Evolutionary conservation across 345 rosid species (phyloP), one percentile per base, ranked within the genome.

Genomic region (Hypericum perforatum): DNA sequence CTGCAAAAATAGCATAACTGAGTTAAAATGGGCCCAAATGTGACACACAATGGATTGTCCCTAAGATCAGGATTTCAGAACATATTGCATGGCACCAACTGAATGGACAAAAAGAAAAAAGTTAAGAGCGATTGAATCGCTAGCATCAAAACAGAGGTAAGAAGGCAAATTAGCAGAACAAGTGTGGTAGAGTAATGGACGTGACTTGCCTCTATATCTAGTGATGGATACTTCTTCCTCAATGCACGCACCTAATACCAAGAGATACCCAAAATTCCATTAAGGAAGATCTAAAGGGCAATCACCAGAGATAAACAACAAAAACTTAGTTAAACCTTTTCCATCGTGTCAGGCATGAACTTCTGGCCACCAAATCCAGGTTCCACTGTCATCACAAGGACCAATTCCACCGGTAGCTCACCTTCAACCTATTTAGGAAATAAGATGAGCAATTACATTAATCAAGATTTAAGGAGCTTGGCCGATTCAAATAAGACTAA

Each of bases 361-460:
- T 85, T 85, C 61, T 86, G 94, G 44, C 95, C 97, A 7, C 95
- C 95, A 65, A 86, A 86, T 53, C 91, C 95, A 66, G 89, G 94
- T 62, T 86, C 94, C 13, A 86, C 91, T 5, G 96, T 86, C 96
- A 90, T 86, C 59, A 90, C 90, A 56, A 88, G 98, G 63, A 91
- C 98, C 90, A 88, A 75, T 62, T 88, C 95, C 41, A 92, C 96
- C 0, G 85, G 87, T 70, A 69, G 64, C 75, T 70, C 67, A 54
- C 77, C 73, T 57, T 87, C 86, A n/a, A 87, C 74, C 98, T 91
- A 22, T 22, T 22, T 22, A 22, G 32, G 32, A 22, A 22, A 22
- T 22, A 4, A 22, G 32, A 22, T 22, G 32, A 22, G 68, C 14
- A 46, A 10, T 47, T 37, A 7, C 7, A 52, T 37, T 10, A 22